These are phyloP conservation scores for Fraxinus dipetala DNA, from an alignment of 305 asterid genomes.

Conservation along the genomic window DNA sequence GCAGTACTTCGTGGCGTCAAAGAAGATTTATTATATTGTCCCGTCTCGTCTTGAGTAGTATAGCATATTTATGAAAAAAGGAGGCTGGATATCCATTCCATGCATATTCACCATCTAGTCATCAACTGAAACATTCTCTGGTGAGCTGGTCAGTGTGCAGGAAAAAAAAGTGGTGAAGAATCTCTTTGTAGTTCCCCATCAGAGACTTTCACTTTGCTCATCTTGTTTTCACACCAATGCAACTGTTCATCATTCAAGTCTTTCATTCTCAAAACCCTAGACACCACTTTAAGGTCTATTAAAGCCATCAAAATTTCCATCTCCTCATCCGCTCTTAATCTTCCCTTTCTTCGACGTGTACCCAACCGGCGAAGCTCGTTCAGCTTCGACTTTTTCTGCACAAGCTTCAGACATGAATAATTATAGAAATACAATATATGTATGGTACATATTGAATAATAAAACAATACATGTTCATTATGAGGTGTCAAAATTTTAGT, in stretches of 20 bases:
- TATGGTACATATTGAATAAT: not conserved
- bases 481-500: not conserved
- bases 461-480: not conserved
- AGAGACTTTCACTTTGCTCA: conserved; percentile 73
- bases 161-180: conserved; percentile 91
- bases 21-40: not conserved
- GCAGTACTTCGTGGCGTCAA: not conserved
- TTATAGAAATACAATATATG: not conserved
- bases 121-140: conserved; percentile 22
- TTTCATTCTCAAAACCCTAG: conserved; percentile 77
- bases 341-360: conserved; percentile 51
- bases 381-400: conserved; percentile 69
- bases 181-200: conserved; percentile 84
- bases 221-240: conserved; percentile 93
- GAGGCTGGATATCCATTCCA: conserved; percentile 36
- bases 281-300: conserved; percentile 74
- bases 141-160: conserved; percentile 54
- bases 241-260: conserved; percentile 65
- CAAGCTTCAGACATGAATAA: not conserved
- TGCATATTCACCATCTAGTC: conserved; percentile 51
- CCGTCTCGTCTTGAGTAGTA: not conserved
- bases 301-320: conserved; percentile 69
- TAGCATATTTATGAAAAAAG: conserved; percentile 16
- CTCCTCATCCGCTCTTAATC: conserved; percentile 48
- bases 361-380: conserved; percentile 55